Evolutionary conservation across 2,329 filamentous ascomycete species (phyloP).

Genomic region (Cladophialophora chaetospira): DNA sequence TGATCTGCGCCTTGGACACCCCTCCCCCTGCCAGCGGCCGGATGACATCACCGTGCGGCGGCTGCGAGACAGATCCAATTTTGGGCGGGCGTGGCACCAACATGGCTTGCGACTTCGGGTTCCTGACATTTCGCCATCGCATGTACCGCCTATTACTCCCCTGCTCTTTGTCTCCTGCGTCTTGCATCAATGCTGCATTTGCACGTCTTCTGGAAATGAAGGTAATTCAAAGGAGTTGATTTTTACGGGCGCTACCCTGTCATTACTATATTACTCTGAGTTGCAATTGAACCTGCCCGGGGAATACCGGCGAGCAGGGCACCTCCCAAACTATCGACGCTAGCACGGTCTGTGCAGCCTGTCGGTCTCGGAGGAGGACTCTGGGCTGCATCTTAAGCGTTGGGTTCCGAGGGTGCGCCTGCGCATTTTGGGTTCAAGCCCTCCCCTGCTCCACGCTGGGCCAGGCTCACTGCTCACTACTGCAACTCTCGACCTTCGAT

Average conservation of each 20-base stretch:
- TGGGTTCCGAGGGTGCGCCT: not conserved
- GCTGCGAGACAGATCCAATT: conserved; percentile 1
- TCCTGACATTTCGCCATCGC: conserved; percentile 6
- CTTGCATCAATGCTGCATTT: not conserved
- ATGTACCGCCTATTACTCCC: not conserved
- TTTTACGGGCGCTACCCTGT: no score
- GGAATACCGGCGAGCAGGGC: no score
- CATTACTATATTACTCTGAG: no score
- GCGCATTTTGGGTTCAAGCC: not conserved
- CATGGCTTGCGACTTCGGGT: conserved; percentile 7
- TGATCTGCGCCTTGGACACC: not conserved
- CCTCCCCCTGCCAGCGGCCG: not conserved
- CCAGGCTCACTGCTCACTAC: conserved; percentile 6
- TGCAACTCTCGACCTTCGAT: conserved; percentile 1
- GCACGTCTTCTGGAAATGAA: no score
- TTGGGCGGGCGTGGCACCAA: conserved; percentile 2
- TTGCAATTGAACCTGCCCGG: no score
- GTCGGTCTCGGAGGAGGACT: conserved; percentile 5
- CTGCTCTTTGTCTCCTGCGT: not conserved
- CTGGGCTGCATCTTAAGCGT: conserved; percentile 1
- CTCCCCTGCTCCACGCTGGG: conserved; percentile 8
- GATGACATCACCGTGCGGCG: not conserved
- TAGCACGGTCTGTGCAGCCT: no score
- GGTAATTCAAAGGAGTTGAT: no score
- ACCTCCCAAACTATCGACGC: no score